Evolutionary conservation across 2,329 filamentous ascomycete genomes (phyloP), one percentile per base, ranked within the genome.

Genomic region (Purpureocillium lavendulum): DNA sequence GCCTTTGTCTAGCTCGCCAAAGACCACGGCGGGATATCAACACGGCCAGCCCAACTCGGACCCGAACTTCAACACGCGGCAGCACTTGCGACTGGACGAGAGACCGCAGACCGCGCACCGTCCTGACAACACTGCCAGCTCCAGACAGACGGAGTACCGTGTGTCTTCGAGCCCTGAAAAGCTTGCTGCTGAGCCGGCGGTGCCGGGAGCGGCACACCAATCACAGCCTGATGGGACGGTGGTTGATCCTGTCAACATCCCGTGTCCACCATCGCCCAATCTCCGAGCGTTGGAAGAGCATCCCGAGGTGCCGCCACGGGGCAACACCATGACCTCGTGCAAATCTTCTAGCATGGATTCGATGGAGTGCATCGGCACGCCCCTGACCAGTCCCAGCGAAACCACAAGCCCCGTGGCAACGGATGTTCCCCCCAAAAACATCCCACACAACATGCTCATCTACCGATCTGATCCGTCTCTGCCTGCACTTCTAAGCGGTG

Each of bases 381-480:
- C 74, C 1, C 50, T 75, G 18, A 77, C 73, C 1, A 76, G 70
- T 48, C 72, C 73, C 0, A 74, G 72, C 49, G 73, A 75, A 39
- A 58, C 67, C 2, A 60, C 66, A 4, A 74, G 71, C 44, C 71
- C 73, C 4, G 57, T 70, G 5, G 67, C 64, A 15, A 58, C 62
- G 3, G 62, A 62, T 33, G 55, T 55, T 7, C 56, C 61, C 4
- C 58, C 58, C 16, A 65, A 65, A 43, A 62, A 60, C n/a, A 54
- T 62, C 1, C 63, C 67, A 4, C 69, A 71, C 6, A 62, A 67
- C 8, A 70, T 72, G 49, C 50, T 71, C 13, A 65, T 63, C 3
- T 80, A 79, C 54, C 75, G 74, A 40, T 82, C 77, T 3, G 77
- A 82, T 38, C 77, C 77, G 0, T 82, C 78, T 5, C 58, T 82